Conservation (phyloP, 139 green algal species). For the Tetradesmus lagerheimii region DNA sequence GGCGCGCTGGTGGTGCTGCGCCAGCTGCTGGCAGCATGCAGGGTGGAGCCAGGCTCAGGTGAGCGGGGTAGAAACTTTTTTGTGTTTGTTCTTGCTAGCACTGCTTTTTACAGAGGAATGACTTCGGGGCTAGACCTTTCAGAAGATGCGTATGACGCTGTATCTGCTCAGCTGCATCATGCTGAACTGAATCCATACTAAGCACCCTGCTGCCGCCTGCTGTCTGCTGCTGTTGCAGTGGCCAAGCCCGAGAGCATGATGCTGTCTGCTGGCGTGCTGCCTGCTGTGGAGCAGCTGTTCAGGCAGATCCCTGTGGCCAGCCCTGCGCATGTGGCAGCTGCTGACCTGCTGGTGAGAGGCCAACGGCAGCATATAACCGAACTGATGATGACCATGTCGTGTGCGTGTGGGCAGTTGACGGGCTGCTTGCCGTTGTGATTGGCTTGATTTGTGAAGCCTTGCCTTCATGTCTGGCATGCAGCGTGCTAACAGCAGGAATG, state of each 20-base stretch:
- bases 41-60: not conserved
- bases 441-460: not conserved
- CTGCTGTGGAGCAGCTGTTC: constrained; percentile 43
- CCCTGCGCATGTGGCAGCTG: constrained; percentile 30
- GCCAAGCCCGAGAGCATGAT: not conserved
- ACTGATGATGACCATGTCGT: too few species aligned
- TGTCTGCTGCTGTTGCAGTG: not conserved
- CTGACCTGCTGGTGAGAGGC: constrained; percentile 26
- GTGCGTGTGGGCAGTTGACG: not conserved
- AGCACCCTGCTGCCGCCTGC: not conserved
- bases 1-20: constrained; percentile 29
- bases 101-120: not conserved
- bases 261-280: constrained; percentile 30
- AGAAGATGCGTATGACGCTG: too few species aligned
- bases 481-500: too few species aligned
- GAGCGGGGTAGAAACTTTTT: not conserved
- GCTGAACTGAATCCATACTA: too few species aligned
- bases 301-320: constrained; percentile 40
- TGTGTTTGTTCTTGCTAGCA: not conserved
- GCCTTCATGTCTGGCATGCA: not conserved
- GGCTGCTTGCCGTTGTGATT: not conserved
- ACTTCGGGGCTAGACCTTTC: too few species aligned
- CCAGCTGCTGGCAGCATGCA: constrained; percentile 30
- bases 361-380: too few species aligned
- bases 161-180: too few species aligned